Percentiles rank a stretch among this genome's conserved stretches.
Conservation (phyloP, 306 rosid species). For the Luffa aegyptiaca region DNA sequence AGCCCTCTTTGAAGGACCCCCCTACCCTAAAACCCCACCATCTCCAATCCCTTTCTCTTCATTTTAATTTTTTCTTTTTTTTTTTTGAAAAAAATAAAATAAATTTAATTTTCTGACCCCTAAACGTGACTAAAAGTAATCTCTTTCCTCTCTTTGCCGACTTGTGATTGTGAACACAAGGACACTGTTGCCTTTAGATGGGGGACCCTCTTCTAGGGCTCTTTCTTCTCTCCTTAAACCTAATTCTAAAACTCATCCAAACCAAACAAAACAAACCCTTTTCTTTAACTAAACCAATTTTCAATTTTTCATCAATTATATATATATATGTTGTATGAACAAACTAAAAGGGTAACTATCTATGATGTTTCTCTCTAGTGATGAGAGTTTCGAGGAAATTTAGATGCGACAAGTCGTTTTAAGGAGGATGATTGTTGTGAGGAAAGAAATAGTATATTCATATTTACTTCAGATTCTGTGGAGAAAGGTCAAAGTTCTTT, state of each 20-base stretch:
- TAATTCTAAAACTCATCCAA: neutral
- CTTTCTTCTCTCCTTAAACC: neutral
- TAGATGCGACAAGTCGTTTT: neutral
- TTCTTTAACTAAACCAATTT: neutral
- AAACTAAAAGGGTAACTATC: neutral
- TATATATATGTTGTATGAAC: neutral
- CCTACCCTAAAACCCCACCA: constrained; percentile 2
- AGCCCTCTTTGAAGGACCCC: constrained; percentile 24
- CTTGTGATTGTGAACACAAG: constrained; percentile 9
- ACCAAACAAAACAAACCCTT: neutral
- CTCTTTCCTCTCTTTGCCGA: constrained; percentile 24
- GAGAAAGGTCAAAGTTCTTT: constrained; percentile 9
- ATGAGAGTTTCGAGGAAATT: neutral
- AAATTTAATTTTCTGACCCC: constrained; percentile 1
- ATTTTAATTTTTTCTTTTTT: neutral
- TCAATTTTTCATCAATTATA: neutral
- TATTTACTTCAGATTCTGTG: neutral
- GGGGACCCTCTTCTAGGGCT: neutral
- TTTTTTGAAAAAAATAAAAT: neutral
- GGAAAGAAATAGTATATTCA: neutral
- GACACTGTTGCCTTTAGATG: neutral
- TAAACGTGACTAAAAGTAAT: constrained; percentile 20
- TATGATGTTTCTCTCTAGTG: neutral
- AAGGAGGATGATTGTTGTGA: neutral
- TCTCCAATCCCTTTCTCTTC: constrained; percentile 9